Conservation (phyloP, 2,329 filamentous ascomycete genomes). For the Pyricularia grisea region DNA sequence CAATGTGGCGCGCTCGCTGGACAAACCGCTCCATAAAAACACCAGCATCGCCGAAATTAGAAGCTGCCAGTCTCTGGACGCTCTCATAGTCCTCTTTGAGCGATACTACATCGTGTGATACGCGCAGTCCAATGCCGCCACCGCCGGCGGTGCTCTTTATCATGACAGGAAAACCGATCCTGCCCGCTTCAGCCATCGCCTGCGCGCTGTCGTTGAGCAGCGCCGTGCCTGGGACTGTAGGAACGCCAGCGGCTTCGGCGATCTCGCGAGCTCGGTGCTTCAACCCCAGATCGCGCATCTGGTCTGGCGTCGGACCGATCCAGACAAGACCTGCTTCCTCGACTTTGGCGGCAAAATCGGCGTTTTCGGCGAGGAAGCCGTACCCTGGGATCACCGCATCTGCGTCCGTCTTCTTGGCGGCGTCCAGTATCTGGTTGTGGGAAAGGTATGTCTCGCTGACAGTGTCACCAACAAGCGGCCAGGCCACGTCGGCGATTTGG, state of each 20-base stretch:
- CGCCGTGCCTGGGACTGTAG: constrained; percentile 32
- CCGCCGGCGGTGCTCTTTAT: background rate
- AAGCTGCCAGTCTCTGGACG: background rate
- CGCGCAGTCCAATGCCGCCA: background rate
- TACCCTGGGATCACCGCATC: constrained; percentile 56
- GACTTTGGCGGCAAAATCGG: constrained; percentile 45
- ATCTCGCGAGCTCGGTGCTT: constrained; percentile 48
- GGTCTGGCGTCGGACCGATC: background rate
- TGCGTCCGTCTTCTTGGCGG: constrained; percentile 15
- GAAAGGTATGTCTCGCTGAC: constrained; percentile 15
- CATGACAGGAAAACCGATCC: background rate
- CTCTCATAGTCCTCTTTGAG: background rate
- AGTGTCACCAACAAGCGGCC: constrained; percentile 36
- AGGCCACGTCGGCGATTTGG: constrained; percentile 39
- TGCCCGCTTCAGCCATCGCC: constrained; percentile 33
- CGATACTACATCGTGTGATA: background rate
- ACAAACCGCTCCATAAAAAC: background rate
- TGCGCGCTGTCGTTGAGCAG: constrained; percentile 25
- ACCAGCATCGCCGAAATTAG: background rate
- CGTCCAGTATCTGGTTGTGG: background rate
- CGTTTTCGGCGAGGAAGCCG: constrained; percentile 55
- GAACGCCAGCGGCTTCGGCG: constrained; percentile 29
- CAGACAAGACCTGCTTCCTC: constrained; percentile 32
- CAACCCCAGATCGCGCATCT: constrained; percentile 39
- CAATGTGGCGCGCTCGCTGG: background rate